phyloP scores from a whole-genome alignment of 331 rosid genomes.

The Erythrophleum ivorense region DNA sequence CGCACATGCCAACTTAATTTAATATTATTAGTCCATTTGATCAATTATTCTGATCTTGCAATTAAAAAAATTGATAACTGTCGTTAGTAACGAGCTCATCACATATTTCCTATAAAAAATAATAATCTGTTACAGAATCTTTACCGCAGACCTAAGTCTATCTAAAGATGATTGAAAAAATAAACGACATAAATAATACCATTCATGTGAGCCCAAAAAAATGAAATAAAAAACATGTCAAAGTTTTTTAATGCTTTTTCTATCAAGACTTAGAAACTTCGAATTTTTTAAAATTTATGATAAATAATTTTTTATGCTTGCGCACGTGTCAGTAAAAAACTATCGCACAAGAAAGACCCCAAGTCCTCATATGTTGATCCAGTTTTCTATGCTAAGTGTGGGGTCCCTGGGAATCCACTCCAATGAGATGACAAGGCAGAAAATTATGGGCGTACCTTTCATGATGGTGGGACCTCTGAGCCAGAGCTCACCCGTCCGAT shows the following conservation, averaged over 20 bases:
- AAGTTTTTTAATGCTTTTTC: too few species aligned
- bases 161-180: not conserved
- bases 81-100: not conserved
- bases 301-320: too few species aligned
- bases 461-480: conserved; percentile 82
- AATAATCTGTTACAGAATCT: not conserved
- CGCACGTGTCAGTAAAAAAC: too few species aligned
- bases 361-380: too few species aligned
- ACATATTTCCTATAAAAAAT: not conserved
- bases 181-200: not conserved
- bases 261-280: too few species aligned
- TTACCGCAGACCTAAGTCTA: not conserved
- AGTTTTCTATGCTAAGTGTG: too few species aligned
- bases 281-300: too few species aligned
- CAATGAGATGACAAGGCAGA: not conserved
- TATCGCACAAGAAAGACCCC: too few species aligned
- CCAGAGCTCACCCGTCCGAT: conserved; percentile 88
- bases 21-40: not conserved
- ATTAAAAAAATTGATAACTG: not conserved
- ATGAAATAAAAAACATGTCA: too few species aligned
- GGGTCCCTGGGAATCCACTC: too few species aligned
- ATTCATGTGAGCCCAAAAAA: not conserved
- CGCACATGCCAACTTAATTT: not conserved
- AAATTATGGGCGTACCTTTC: conserved; percentile 62
- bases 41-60: not conserved